phyloP scores from a whole-genome alignment of 2,329 filamentous ascomycete species.

The Aspergillus sojae region DNA sequence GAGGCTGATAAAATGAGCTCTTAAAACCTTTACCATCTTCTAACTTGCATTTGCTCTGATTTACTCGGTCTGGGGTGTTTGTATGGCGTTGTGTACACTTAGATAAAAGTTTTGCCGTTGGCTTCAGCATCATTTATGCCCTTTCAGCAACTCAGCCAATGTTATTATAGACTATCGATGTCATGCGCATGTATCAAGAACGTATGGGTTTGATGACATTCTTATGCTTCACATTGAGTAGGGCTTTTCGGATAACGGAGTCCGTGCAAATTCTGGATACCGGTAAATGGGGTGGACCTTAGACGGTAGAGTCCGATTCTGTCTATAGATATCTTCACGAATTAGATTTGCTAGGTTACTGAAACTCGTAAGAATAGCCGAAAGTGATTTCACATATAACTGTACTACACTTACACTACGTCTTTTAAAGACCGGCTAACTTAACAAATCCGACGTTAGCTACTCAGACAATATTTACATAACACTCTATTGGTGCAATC shows the following conservation, averaged over 20 bases:
- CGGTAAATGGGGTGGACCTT: neutral
- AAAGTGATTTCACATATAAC: neutral
- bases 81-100: slow-evolving; percentile 14
- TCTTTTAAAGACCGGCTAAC: neutral
- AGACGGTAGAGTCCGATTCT: neutral
- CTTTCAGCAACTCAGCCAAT: slow-evolving; percentile 9
- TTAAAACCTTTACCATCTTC: slow-evolving; percentile 19
- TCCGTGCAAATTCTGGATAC: neutral
- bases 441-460: slow-evolving; percentile 21
- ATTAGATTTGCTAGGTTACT: neutral
- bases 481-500: slow-evolving; percentile 30
- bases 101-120: slow-evolving; percentile 7
- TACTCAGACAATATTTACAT: slow-evolving; percentile 43
- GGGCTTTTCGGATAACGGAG: neutral
- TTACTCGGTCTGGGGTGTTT: slow-evolving; percentile 10
- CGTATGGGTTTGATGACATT: neutral
- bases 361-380: neutral
- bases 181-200: neutral
- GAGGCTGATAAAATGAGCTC: slow-evolving; percentile 38
- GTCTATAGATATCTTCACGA: neutral
- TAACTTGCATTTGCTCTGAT: slow-evolving; percentile 14
- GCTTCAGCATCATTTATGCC: slow-evolving; percentile 4
- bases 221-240: neutral
- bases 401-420: neutral
- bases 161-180: slow-evolving; percentile 4